These are phyloP conservation scores for Skeletonema costatum DNA, from an alignment of 108 stramenopile genomes.

Conservation along the genomic window DNA sequence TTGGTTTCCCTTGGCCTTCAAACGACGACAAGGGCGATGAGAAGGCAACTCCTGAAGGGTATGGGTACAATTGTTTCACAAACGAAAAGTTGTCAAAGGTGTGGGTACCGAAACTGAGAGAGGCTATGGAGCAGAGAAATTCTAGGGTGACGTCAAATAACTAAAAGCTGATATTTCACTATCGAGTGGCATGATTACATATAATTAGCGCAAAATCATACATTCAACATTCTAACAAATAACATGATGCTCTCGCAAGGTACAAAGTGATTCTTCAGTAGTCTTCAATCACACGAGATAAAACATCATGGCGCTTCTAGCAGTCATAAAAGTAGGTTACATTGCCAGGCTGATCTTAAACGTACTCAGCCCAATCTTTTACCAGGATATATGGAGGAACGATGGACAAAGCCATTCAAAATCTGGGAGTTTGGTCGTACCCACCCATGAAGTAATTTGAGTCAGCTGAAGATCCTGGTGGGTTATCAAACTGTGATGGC, in stretches of 20 bases:
- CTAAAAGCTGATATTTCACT: background rate
- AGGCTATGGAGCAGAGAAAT: constrained; percentile 41
- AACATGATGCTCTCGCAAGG: background rate
- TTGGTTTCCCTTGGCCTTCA: constrained; percentile 60
- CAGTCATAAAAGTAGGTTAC: background rate
- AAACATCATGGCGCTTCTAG: background rate
- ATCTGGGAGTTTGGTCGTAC: background rate
- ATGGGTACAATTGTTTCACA: constrained; percentile 68
- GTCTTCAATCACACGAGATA: background rate
- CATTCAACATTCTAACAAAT: background rate
- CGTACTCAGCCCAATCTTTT: background rate
- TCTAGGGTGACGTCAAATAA: background rate
- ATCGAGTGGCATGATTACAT: background rate
- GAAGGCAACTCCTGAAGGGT: constrained; percentile 47
- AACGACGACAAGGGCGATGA: constrained; percentile 19
- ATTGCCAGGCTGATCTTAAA: background rate
- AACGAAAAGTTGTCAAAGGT: constrained; percentile 50
- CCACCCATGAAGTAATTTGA: background rate
- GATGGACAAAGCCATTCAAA: background rate
- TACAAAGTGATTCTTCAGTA: background rate
- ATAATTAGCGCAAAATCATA: constrained; percentile 1
- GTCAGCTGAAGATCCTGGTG: background rate
- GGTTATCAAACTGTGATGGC: background rate
- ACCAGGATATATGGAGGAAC: background rate
- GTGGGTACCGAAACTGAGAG: constrained; percentile 56